Conservation (phyloP, 192 early-diverging fungal species). For the Backusella liffmaniae region DNA sequence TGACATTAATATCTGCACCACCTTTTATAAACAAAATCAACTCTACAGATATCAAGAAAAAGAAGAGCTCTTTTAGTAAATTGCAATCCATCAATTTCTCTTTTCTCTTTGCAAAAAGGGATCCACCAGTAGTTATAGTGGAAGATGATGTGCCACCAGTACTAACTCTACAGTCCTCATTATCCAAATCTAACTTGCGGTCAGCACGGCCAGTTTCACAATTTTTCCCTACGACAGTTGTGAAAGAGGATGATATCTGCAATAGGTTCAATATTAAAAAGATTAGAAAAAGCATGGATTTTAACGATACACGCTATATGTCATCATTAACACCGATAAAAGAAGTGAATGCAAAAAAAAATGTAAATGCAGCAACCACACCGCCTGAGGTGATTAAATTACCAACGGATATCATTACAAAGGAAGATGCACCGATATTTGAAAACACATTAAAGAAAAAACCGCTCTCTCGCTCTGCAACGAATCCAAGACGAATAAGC, state of each 20-base stretch:
- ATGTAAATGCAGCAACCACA: neutral
- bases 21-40: slow-evolving; percentile 3
- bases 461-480: neutral
- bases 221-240: neutral
- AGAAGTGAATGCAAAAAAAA: neutral
- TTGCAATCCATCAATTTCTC: neutral
- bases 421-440: neutral
- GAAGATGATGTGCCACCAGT: neutral
- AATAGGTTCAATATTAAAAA: neutral
- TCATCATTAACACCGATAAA: neutral
- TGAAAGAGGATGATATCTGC: neutral
- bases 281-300: neutral
- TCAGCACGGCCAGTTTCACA: neutral
- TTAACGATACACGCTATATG: neutral
- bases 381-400: neutral
- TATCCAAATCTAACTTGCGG: neutral
- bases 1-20: neutral
- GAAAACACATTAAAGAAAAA: slow-evolving; percentile 1
- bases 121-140: neutral
- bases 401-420: neutral
- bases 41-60: neutral
- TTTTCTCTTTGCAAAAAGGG: neutral
- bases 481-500: neutral
- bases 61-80: neutral
- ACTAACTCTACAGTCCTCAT: neutral